Percentiles rank a stretch among this genome's conserved stretches.
These are phyloP conservation scores for Begonia peltatifolia DNA, from an alignment of 306 rosid species.

Conservation along the genomic window DNA sequence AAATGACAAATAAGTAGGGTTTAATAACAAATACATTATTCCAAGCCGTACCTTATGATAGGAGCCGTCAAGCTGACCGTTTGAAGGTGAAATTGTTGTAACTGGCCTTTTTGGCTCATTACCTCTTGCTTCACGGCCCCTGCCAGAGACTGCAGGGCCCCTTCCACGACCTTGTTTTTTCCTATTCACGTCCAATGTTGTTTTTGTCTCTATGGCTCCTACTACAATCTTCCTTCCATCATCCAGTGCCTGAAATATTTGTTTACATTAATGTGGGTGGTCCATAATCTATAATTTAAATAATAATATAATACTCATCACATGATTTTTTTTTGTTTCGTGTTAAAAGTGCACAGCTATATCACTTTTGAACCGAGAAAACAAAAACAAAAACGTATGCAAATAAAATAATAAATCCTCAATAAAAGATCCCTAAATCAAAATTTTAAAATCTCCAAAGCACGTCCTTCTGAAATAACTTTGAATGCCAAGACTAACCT, in stretches of 20 bases:
- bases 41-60: slow-evolving; percentile 32
- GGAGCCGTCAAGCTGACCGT: slow-evolving; percentile 60
- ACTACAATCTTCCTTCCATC: slow-evolving; percentile 48
- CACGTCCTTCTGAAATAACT: not conserved
- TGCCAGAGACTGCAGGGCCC: slow-evolving; percentile 50
- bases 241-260: slow-evolving; percentile 38
- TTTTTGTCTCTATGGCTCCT: slow-evolving; percentile 44
- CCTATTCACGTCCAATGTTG: slow-evolving; percentile 39
- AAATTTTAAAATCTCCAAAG: no score
- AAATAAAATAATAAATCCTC: no score
- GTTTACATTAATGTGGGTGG: not conserved
- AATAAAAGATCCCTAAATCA: no score
- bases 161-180: slow-evolving; percentile 89
- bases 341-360: no score
- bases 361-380: no score
- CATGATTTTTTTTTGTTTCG: not conserved
- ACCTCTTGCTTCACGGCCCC: slow-evolving; percentile 77
- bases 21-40: not conserved
- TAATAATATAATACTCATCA: not conserved
- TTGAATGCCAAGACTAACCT: slow-evolving; percentile 39
- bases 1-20: no score
- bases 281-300: slow-evolving; percentile 1
- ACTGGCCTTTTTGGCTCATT: slow-evolving; percentile 49
- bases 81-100: slow-evolving; percentile 36
- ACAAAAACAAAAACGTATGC: no score